These are phyloP conservation scores for Scleroderma citrinum DNA, from an alignment of 768 basidiomycete species.

Conservation along the genomic window DNA sequence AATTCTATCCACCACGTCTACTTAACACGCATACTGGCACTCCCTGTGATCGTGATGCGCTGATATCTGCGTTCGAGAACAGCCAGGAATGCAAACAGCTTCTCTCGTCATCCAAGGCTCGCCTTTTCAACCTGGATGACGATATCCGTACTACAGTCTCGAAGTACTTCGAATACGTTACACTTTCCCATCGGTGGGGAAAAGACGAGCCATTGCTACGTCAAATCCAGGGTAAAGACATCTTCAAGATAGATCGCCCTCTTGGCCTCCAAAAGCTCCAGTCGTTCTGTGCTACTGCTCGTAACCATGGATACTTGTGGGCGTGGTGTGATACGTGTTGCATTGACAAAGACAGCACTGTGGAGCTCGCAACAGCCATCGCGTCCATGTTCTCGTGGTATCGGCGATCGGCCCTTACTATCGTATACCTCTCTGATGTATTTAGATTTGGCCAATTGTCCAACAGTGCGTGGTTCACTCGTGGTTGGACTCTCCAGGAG, in stretches of 20 bases:
- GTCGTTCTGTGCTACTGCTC: neutral
- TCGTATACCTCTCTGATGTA: too few relatives aligned
- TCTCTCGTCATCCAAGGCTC: neutral
- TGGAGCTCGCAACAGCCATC: too few relatives aligned
- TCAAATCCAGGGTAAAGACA: neutral
- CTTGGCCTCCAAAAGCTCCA: conserved; percentile 1
- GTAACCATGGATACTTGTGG: neutral
- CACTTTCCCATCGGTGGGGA: conserved; percentile 3
- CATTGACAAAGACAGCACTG: too few relatives aligned
- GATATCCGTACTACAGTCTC: neutral
- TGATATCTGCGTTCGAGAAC: neutral
- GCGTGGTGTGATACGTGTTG: too few relatives aligned
- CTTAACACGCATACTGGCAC: neutral
- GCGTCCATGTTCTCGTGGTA: too few relatives aligned
- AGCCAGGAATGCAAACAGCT: neutral
- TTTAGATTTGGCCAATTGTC: too few relatives aligned
- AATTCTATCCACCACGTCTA: neutral
- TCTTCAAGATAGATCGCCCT: neutral
- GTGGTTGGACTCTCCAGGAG: too few relatives aligned
- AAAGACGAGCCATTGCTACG: neutral
- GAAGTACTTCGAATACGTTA: neutral
- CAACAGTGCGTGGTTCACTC: too few relatives aligned
- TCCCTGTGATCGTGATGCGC: too few relatives aligned
- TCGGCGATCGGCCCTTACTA: too few relatives aligned
- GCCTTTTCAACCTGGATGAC: too few relatives aligned